Percentiles rank a stretch among this genome's conserved stretches.
Evolutionary conservation across 1,284 basidiomycete genomes (phyloP).

Genomic region (Trametes versicolor): DNA sequence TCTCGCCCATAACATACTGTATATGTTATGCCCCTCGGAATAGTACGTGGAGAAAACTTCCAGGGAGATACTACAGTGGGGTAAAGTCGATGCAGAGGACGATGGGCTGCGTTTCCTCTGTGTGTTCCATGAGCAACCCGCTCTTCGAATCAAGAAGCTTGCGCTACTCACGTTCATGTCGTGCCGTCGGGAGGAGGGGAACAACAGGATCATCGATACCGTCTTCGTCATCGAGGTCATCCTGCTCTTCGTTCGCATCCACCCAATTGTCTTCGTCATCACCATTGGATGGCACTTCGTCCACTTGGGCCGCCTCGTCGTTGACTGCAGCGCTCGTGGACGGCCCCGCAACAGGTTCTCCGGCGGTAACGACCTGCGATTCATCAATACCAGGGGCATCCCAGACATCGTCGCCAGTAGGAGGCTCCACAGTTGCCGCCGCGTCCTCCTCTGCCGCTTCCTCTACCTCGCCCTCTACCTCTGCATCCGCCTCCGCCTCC

Average conservation of each 20-base stretch:
- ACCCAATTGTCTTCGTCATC: conserved; percentile 23
- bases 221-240: conserved; percentile 15
- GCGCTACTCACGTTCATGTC: conserved; percentile 19
- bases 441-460: neutral
- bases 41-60: too few relatives aligned
- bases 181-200: conserved; percentile 1
- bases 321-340: neutral
- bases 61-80: conserved; percentile 8
- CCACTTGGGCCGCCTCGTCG: neutral
- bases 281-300: conserved; percentile 3
- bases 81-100: conserved; percentile 36
- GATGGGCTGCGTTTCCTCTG: conserved; percentile 14
- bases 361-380: neutral
- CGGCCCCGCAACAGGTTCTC: conserved; percentile 7
- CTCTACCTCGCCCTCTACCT: neutral
- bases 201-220: conserved; percentile 16
- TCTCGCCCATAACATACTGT: too few relatives aligned
- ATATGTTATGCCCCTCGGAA: too few relatives aligned
- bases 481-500: neutral
- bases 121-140: neutral
- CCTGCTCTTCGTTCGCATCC: conserved; percentile 21
- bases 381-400: conserved; percentile 10
- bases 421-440: neutral
- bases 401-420: conserved; percentile 1
- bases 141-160: neutral